A percentile compares a stretch with the other conserved stretches of the same genome.
These are phyloP conservation scores for Halophytophthora batemanensis DNA, from an alignment of 352 stramenopile genomes.

Conservation along the genomic window DNA sequence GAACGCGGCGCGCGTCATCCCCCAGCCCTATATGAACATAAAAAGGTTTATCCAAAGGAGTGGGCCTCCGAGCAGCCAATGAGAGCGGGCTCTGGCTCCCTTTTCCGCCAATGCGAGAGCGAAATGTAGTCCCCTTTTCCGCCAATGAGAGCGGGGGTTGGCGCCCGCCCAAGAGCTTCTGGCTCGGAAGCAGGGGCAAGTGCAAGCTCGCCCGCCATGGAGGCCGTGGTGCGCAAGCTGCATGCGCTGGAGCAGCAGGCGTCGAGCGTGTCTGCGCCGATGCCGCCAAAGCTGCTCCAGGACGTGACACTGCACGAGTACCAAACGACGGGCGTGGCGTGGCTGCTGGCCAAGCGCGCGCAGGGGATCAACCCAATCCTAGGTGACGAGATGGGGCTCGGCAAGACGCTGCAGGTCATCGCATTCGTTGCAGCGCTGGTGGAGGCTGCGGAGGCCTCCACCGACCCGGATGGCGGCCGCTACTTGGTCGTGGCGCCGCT, in stretches of 20 bases:
- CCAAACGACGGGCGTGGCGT: conserved; percentile 59
- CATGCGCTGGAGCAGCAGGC: conserved; percentile 27
- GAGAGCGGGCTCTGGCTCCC: not conserved
- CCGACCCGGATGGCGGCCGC: conserved; percentile 6
- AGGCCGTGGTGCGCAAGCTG: conserved; percentile 39
- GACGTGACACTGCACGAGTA: conserved; percentile 70
- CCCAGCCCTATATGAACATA: no score
- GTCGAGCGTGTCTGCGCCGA: conserved; percentile 15
- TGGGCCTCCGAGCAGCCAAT: conserved; percentile 7
- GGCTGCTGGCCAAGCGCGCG: conserved; percentile 60
- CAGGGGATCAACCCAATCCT: conserved; percentile 71
- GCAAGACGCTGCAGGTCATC: conserved; percentile 82
- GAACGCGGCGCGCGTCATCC: no score
- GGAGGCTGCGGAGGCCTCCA: conserved; percentile 7
- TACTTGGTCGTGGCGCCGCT: conserved; percentile 70
- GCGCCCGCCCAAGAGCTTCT: not conserved
- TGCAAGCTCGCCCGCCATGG: no score
- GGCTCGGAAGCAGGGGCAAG: not conserved
- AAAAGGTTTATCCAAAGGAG: no score
- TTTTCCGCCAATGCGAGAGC: conserved; percentile 1
- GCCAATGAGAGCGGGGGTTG: not conserved
- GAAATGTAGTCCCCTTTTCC: not conserved
- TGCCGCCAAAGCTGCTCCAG: conserved; percentile 38
- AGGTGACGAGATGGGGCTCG: conserved; percentile 81
- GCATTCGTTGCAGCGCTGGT: conserved; percentile 57